These are phyloP conservation scores for Erythrophleum ivorense DNA, from an alignment of 331 rosid species.

Conservation along the genomic window DNA sequence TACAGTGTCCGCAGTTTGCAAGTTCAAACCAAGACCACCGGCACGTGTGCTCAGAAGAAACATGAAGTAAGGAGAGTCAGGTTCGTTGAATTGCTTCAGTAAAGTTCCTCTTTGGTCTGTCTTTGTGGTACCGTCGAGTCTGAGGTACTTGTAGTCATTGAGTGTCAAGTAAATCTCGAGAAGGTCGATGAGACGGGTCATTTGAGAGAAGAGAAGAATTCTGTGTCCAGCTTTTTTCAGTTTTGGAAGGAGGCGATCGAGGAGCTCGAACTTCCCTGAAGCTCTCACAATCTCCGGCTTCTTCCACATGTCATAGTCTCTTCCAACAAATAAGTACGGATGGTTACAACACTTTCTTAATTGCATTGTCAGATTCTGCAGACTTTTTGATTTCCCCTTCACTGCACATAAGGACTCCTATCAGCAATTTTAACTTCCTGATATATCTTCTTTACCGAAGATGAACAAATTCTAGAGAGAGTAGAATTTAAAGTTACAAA, in stretches of 20 bases:
- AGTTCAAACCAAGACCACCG: slow-evolving; percentile 96
- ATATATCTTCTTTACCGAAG: too few relatives aligned
- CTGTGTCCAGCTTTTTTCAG: slow-evolving; percentile 88
- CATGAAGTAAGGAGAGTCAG: slow-evolving; percentile 89
- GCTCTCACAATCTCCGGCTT: slow-evolving; percentile 85
- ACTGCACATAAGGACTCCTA: slow-evolving; percentile 72
- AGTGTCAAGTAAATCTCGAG: slow-evolving; percentile 81
- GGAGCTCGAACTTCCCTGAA: slow-evolving; percentile 94
- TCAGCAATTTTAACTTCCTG: too few relatives aligned
- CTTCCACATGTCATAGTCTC: slow-evolving; percentile 78
- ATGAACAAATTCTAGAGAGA: too few relatives aligned
- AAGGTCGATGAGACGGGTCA: slow-evolving; percentile 92
- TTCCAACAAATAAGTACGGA: slow-evolving; percentile 89
- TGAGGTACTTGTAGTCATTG: slow-evolving; percentile 73
- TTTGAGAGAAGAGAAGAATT: slow-evolving; percentile 92
- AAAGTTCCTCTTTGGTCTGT: slow-evolving; percentile 87
- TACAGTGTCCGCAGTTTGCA: slow-evolving; percentile 93
- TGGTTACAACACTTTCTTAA: slow-evolving; percentile 96
- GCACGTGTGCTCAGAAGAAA: slow-evolving; percentile 97
- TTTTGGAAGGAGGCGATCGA: slow-evolving; percentile 95
- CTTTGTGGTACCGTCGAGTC: slow-evolving; percentile 95
- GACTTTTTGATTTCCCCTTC: slow-evolving; percentile 90
- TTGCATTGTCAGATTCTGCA: slow-evolving; percentile 96
- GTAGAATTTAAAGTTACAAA: too few relatives aligned
- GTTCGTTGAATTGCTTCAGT: slow-evolving; percentile 77